Base-by-base conservation (phyloP, 1,284 basidiomycete species). In the Cryptococcus sp. region DNA sequence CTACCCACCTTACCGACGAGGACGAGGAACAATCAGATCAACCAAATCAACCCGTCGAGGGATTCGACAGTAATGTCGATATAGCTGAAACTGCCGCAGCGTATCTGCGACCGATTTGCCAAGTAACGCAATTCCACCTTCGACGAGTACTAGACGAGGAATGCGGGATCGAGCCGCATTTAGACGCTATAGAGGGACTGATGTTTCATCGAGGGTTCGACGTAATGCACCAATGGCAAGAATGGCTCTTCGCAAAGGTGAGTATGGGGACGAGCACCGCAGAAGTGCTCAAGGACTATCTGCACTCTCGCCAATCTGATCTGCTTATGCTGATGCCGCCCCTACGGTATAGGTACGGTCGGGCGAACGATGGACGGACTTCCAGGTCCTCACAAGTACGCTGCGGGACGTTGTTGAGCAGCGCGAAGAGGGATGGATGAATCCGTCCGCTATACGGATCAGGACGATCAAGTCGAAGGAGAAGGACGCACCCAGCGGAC, bases 321-420 rank as follows among this genome's bases (percentile, higher is more conserved):
- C 3, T 7, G 22, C 23, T 19, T 16, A 20, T 8, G 31, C 16
- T 15, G 47, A 22, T 51, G 45, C 46, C 22, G 25, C 23, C 5
- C n/a, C 41, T n/a, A 17, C 22, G 23, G 19, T 19, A 11, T 62
- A 91, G 90, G 90, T 91, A 83, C 87, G 89, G 61, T 78, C 78
- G 8, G 80, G 82, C 46, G 85, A 87, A 66, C 74, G 81, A 17
- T 93, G 91, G 91, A 82, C 80, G 40, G 90, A 93, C 73, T 91
- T 90, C 72, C 90, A 93, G 75, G 87, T 88, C 69, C 78, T 93
- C 46, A 92, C 92, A 64, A 86, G 85, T 39, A 85, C 87, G 6
- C 88, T 93, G 65, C 81, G 82, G 16, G 88, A 91, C 58, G 81
- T 86, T 15, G 81, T 88, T 39, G 83, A 85, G 61, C 78, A 83